phyloP scores from a whole-genome alignment of 2,329 filamentous ascomycete species.

The Trichothecium roseum region DNA sequence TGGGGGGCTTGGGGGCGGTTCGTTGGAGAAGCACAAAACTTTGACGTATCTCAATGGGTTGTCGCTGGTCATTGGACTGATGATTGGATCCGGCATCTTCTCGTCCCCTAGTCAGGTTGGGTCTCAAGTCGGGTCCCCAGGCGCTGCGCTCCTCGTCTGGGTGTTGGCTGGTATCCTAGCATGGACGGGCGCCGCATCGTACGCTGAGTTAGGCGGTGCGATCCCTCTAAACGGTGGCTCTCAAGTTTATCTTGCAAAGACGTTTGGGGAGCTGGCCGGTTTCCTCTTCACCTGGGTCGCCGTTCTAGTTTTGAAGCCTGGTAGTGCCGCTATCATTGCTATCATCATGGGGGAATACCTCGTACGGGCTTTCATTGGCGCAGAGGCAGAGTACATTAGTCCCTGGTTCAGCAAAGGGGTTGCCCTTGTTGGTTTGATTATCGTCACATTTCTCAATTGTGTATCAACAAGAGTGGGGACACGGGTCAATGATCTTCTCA shows the following conservation, averaged over 20 bases:
- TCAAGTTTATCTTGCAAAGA: conserved; percentile 91
- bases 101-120: conserved; percentile 91
- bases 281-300: conserved; percentile 97
- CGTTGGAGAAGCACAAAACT: conserved; percentile 89
- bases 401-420: conserved; percentile 87
- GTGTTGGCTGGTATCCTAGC: conserved; percentile 80
- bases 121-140: conserved; percentile 80
- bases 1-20: conserved; percentile 58
- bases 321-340: conserved; percentile 84
- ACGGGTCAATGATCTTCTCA: conserved; percentile 79
- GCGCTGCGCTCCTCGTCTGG: conserved; percentile 87
- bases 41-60: conserved; percentile 90
- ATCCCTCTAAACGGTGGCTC: conserved; percentile 93
- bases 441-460: conserved; percentile 81
- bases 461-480: conserved; percentile 84
- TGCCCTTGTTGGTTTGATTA: conserved; percentile 62
- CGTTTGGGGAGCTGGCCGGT: conserved; percentile 84
- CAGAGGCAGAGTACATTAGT: conserved; percentile 72
- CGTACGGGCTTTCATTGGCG: conserved; percentile 76
- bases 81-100: conserved; percentile 95
- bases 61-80: conserved; percentile 80
- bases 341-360: conserved; percentile 98
- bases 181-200: conserved; percentile 93
- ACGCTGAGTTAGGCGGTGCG: conserved; percentile 88
- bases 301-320: conserved; percentile 87